Conservation (phyloP, 805 yeast genomes). For the Maudiozyma turicensis region DNA sequence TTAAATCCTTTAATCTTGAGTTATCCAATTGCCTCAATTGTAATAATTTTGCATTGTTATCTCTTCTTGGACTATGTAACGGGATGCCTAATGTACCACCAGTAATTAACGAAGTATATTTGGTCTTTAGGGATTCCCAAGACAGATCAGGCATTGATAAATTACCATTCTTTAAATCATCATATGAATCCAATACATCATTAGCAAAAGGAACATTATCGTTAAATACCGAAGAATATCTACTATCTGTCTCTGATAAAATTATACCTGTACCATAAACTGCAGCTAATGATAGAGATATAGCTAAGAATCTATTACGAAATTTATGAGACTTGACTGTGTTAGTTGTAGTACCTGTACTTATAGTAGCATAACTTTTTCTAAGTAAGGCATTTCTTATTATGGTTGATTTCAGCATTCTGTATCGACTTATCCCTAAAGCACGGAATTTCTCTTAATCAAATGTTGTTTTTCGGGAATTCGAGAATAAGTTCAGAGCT, state of each 20-base stretch:
- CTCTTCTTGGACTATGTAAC: slow-evolving; percentile 3
- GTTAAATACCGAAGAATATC: slow-evolving; percentile 51
- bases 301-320: slow-evolving; percentile 26
- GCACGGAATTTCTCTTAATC: no score
- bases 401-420: background rate
- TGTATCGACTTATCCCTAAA: background rate
- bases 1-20: background rate
- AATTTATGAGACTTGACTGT: slow-evolving; percentile 14
- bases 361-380: slow-evolving; percentile 8
- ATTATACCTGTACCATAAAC: slow-evolving; percentile 55
- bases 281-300: slow-evolving; percentile 27
- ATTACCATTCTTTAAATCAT: slow-evolving; percentile 13
- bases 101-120: slow-evolving; percentile 16
- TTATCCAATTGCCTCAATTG: slow-evolving; percentile 1
- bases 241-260: slow-evolving; percentile 48
- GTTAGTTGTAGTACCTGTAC: slow-evolving; percentile 9
- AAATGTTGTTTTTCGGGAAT: no score
- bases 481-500: no score
- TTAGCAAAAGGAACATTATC: slow-evolving; percentile 61
- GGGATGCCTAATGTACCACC: slow-evolving; percentile 17
- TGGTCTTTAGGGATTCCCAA: slow-evolving; percentile 16
- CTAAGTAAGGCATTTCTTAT: background rate
- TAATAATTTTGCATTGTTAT: background rate
- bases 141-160: slow-evolving; percentile 1
- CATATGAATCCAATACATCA: slow-evolving; percentile 40